Percentiles rank a stretch among this genome's conserved stretches.
Evolutionary conservation across 495 filamentous ascomycete genomes (phyloP).

Genomic region (Tuber melanosporum): DNA sequence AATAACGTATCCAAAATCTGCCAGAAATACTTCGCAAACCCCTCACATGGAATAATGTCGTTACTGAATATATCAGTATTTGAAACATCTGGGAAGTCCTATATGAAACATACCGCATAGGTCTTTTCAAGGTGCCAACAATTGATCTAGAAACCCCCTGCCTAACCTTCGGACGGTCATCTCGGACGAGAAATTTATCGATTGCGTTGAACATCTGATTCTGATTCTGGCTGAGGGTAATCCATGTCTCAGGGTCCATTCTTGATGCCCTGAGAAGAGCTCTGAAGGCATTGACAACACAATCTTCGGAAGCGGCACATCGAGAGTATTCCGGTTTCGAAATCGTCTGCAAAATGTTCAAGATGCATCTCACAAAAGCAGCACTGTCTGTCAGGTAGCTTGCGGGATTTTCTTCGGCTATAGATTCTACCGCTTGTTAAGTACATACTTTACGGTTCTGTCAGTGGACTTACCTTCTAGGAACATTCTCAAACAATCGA

Average conservation of each 20-base stretch:
- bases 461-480: constrained; percentile 31
- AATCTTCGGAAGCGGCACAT: constrained; percentile 39
- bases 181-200: constrained; percentile 43
- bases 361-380: constrained; percentile 39
- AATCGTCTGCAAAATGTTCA: constrained; percentile 29
- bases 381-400: constrained; percentile 34
- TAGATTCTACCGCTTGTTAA: constrained; percentile 32
- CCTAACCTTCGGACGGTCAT: constrained; percentile 44
- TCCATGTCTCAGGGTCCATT: constrained; percentile 51
- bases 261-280: constrained; percentile 54
- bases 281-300: constrained; percentile 48
- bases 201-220: constrained; percentile 47
- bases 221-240: constrained; percentile 45
- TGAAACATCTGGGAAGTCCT: not conserved
- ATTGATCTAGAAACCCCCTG: constrained; percentile 43
- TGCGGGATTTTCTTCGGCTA: constrained; percentile 13
- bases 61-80: constrained; percentile 18
- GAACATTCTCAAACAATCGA: constrained; percentile 34
- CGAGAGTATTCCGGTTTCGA: constrained; percentile 31
- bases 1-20: constrained; percentile 49
- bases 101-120: constrained; percentile 29
- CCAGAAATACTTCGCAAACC: constrained; percentile 51
- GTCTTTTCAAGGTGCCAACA: constrained; percentile 35
- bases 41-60: constrained; percentile 30
- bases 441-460: not conserved